phyloP scores from a whole-genome alignment of 192 early-diverging fungal species.

The Gryganskiella cystojenkinii region DNA sequence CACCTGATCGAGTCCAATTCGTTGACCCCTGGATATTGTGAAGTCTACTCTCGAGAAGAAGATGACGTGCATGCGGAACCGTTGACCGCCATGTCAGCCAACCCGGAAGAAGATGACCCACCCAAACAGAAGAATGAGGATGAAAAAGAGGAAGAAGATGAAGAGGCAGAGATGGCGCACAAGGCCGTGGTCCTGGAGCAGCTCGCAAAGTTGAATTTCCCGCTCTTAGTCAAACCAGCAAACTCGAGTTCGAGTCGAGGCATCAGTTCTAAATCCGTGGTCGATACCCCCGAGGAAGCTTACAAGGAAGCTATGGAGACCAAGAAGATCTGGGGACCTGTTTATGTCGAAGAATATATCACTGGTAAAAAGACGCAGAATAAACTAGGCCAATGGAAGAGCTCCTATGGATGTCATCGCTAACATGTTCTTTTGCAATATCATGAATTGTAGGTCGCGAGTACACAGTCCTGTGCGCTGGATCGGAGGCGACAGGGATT shows the following conservation, averaged over 20 bases:
- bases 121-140: neutral
- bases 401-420: neutral
- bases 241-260: slow-evolving; percentile 41
- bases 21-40: slow-evolving; percentile 25
- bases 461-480: slow-evolving; percentile 30
- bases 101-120: neutral
- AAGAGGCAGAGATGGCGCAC: slow-evolving; percentile 3
- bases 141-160: neutral
- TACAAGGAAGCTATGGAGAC: slow-evolving; percentile 36
- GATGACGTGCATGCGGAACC: neutral
- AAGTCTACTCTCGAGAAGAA: slow-evolving; percentile 16
- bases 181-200: slow-evolving; percentile 6
- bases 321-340: slow-evolving; percentile 36
- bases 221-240: slow-evolving; percentile 32
- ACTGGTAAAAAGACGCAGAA: slow-evolving; percentile 3
- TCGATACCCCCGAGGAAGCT: slow-evolving; percentile 31
- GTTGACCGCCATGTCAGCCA: neutral
- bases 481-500: slow-evolving; percentile 25
- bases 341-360: slow-evolving; percentile 48
- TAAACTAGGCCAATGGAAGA: neutral
- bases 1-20: slow-evolving; percentile 23
- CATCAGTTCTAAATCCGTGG: slow-evolving; percentile 31
- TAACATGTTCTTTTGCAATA: neutral
- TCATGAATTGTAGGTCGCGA: slow-evolving; percentile 23
- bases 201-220: slow-evolving; percentile 27